Conservation (phyloP, 176 grass and related monocot genomes). For the Typha latifolia region DNA sequence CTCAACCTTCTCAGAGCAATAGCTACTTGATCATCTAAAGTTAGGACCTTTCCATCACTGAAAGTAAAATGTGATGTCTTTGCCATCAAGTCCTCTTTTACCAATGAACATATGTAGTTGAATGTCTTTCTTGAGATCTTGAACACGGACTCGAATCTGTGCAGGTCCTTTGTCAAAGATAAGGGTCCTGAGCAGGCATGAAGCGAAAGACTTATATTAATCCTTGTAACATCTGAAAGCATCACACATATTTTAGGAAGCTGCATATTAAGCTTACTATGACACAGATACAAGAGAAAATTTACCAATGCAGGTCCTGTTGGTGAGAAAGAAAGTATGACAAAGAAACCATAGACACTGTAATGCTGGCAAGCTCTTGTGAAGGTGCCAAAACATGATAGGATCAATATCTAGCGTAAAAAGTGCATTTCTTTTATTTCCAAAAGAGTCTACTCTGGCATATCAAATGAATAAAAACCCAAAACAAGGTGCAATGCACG, state of each 20-base stretch:
- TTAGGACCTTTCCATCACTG: constrained; percentile 42
- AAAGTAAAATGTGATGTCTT: constrained; percentile 53
- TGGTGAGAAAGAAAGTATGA: not conserved
- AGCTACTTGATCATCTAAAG: constrained; percentile 70
- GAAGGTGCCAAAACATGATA: not conserved
- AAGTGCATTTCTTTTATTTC: not conserved
- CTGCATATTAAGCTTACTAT: not conserved
- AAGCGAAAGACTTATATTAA: not conserved
- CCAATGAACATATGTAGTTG: constrained; percentile 61
- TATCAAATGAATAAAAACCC: not conserved
- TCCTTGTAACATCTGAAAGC: not conserved
- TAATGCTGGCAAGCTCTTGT: too few relatives aligned
- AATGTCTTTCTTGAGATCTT: constrained; percentile 84
- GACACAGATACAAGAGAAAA: not conserved
- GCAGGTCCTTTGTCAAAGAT: constrained; percentile 26
- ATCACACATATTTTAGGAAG: not conserved
- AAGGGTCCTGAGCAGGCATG: constrained; percentile 29
- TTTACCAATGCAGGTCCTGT: not conserved
- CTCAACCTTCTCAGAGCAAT: constrained; percentile 76
- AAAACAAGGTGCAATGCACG: too few relatives aligned
- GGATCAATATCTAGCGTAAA: not conserved
- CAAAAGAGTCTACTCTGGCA: not conserved
- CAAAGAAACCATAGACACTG: too few relatives aligned
- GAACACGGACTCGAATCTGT: constrained; percentile 51
- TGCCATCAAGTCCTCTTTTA: constrained; percentile 35